Conservation (phyloP, 352 stramenopile species). For the Pythium aristosporum region DNA sequence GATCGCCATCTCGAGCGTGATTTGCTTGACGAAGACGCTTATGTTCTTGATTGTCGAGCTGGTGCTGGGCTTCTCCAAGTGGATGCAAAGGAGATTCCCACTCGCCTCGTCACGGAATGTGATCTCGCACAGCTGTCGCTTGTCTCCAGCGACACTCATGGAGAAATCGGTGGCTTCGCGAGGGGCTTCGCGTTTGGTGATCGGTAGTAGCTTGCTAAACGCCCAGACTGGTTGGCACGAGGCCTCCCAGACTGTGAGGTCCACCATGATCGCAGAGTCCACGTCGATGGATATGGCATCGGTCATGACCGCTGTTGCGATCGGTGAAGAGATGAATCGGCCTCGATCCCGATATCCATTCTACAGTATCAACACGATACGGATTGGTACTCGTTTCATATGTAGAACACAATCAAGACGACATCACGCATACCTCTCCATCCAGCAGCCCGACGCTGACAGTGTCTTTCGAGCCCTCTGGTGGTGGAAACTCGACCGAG, state of each 20-base stretch:
- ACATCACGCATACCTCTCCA: conserved; percentile 26
- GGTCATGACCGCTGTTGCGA: conserved; percentile 32
- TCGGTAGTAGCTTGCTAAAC: conserved; percentile 34
- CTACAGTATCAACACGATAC: conserved; percentile 9
- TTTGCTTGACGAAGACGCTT: conserved; percentile 37
- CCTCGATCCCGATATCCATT: conserved; percentile 39
- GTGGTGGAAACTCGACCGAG: conserved; percentile 9
- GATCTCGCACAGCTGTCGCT: conserved; percentile 23
- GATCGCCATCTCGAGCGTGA: conserved; percentile 40
- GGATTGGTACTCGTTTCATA: not conserved
- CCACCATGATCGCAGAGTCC: conserved; percentile 44
- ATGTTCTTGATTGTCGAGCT: conserved; percentile 2
- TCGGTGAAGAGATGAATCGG: conserved; percentile 28
- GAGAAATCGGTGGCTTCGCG: conserved; percentile 26
- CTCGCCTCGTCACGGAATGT: conserved; percentile 28
- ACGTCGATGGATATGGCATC: conserved; percentile 45
- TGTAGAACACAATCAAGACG: not conserved
- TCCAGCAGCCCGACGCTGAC: conserved; percentile 40
- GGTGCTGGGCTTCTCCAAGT: conserved; percentile 15
- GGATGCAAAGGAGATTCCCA: conserved; percentile 34
- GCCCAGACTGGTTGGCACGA: conserved; percentile 49
- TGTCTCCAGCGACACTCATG: conserved; percentile 19
- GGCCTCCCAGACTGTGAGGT: conserved; percentile 56
- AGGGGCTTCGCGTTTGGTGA: conserved; percentile 9
- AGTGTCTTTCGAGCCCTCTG: not conserved